Conservation (phyloP, 2,329 filamentous ascomycete species). For the Endoconidiophora laricicola region DNA sequence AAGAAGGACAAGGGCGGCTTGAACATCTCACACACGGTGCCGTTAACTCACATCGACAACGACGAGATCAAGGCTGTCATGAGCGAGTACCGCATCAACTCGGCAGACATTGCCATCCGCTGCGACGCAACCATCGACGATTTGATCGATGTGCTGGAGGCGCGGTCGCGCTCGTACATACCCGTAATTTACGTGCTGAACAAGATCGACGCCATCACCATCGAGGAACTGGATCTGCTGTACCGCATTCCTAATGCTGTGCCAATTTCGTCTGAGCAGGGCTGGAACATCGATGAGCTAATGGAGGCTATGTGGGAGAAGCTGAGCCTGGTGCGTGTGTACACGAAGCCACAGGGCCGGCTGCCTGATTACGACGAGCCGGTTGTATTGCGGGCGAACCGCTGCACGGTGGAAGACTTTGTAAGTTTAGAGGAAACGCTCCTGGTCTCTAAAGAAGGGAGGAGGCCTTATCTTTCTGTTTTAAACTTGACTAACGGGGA, state of each 20-base stretch:
- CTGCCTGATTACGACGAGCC: conserved; percentile 83
- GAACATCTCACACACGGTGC: conserved; percentile 87
- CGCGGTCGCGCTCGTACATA: conserved; percentile 88
- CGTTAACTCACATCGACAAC: conserved; percentile 78
- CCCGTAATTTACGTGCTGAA: conserved; percentile 98
- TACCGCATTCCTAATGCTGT: conserved; percentile 96
- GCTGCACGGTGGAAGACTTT: conserved; percentile 91
- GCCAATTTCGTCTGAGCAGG: conserved; percentile 91
- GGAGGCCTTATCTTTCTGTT: too few relatives aligned
- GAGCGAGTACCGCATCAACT: conserved; percentile 91
- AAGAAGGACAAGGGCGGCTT: conserved; percentile 99
- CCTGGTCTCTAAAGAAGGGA: neutral
- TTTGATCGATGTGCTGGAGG: conserved; percentile 87
- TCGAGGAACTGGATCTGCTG: conserved; percentile 88
- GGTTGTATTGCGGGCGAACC: conserved; percentile 68
- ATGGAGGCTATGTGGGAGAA: conserved; percentile 99
- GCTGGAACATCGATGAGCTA: conserved; percentile 95
- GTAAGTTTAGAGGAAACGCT: conserved; percentile 37
- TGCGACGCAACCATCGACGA: conserved; percentile 97
- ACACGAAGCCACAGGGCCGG: conserved; percentile 95
- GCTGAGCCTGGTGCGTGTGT: conserved; percentile 75
- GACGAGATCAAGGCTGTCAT: conserved; percentile 98
- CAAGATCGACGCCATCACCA: conserved; percentile 97
- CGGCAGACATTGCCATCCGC: conserved; percentile 90
- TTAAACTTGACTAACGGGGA: neutral